Percentiles rank a stretch among this genome's conserved stretches.
Conservation (phyloP, 2,329 filamentous ascomycete species). For the Ascochyta rabiei region DNA sequence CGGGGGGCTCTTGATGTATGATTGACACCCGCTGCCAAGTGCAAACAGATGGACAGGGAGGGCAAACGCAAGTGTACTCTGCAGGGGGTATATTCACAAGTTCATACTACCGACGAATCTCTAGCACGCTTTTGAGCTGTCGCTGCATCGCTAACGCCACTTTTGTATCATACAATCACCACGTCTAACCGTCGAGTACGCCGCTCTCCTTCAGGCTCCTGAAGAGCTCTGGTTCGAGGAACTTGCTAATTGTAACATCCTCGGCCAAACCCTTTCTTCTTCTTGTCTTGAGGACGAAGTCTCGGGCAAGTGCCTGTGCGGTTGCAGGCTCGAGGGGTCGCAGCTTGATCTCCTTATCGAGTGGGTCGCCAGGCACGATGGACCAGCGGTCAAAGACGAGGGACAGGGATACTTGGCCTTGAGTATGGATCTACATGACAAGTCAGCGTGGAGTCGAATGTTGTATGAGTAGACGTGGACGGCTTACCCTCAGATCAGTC, state of each 20-base stretch:
- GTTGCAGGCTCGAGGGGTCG: slow-evolving; percentile 85
- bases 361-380: slow-evolving; percentile 92
- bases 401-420: slow-evolving; percentile 87
- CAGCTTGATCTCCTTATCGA: slow-evolving; percentile 84
- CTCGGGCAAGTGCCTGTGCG: slow-evolving; percentile 86
- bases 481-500: slow-evolving; percentile 75
- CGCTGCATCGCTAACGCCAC: slow-evolving; percentile 5
- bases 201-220: slow-evolving; percentile 86
- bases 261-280: slow-evolving; percentile 92
- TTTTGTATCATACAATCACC: slow-evolving; percentile 8
- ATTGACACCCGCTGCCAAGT: no score
- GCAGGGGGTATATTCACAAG: slow-evolving; percentile 12
- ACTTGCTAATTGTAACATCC: slow-evolving; percentile 94
- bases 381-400: slow-evolving; percentile 96
- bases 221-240: slow-evolving; percentile 93
- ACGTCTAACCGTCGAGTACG: slow-evolving; percentile 68
- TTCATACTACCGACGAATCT: not conserved
- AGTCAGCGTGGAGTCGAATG: slow-evolving; percentile 7
- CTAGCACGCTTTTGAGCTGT: not conserved
- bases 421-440: slow-evolving; percentile 73
- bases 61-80: not conserved
- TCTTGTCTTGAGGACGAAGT: slow-evolving; percentile 96
- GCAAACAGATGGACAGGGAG: no score
- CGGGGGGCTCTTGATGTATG: no score
- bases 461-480: not conserved